Conservation (phyloP, 225 moss, liverwort and hornwort species). For the Rhytidiadelphus loreus region DNA sequence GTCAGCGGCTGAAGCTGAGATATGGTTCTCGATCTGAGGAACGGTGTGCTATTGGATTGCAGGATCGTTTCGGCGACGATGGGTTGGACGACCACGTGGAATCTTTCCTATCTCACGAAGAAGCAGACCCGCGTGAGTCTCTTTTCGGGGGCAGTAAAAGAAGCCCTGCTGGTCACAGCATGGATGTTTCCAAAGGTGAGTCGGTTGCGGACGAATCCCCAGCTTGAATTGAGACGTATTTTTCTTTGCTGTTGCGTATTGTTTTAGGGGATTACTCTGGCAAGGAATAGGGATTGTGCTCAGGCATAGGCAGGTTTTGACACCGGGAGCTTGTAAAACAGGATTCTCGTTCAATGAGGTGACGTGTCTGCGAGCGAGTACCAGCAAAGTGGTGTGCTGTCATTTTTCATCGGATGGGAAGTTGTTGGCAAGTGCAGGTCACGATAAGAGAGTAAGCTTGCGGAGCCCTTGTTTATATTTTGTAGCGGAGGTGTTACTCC, state of each 20-base stretch:
- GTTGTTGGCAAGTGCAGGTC: conserved; percentile 95
- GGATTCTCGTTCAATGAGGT: conserved; percentile 97
- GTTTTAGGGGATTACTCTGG: not conserved
- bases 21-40: not conserved
- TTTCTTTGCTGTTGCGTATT: not conserved
- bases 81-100: conserved; percentile 94
- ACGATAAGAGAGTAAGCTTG: conserved; percentile 73
- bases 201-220: not conserved
- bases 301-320: not conserved
- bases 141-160: conserved; percentile 91
- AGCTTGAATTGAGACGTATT: not conserved
- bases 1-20: not conserved
- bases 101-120: conserved; percentile 95
- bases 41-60: conserved; percentile 12
- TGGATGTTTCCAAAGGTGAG: conserved; percentile 97
- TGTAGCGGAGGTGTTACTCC: not conserved
- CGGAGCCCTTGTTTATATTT: not conserved
- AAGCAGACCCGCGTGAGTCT: conserved; percentile 90
- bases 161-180: conserved; percentile 96
- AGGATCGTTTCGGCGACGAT: conserved; percentile 97
- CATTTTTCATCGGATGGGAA: conserved; percentile 99
- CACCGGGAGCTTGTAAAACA: conserved; percentile 16
- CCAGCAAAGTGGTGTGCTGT: conserved; percentile 95
- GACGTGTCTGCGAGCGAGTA: conserved; percentile 92
- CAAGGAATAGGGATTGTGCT: not conserved